Conservation (phyloP, 257 asterid species). For the Gentiana straminea region DNA sequence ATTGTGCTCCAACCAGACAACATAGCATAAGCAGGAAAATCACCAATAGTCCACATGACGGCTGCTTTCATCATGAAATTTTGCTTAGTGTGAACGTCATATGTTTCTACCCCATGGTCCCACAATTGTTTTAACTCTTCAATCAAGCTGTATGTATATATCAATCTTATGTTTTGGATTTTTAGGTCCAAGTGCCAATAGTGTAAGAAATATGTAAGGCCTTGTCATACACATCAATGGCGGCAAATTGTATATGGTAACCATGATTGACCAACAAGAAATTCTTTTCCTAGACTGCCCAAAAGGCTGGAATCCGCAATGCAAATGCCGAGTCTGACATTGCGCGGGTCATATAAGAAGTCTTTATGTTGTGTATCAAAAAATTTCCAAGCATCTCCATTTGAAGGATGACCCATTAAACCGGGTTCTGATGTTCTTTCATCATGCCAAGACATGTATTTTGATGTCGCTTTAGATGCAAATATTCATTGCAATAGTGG, state of each 20-base stretch:
- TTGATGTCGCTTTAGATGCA: background rate
- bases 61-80: slow-evolving; percentile 2
- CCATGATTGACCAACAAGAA: background rate
- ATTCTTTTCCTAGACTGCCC: background rate
- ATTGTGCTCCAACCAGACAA: slow-evolving; percentile 3
- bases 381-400: slow-evolving; percentile 2
- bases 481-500: slow-evolving; percentile 4
- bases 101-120: background rate
- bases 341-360: background rate
- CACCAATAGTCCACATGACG: slow-evolving; percentile 7
- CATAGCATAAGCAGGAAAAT: slow-evolving; percentile 7
- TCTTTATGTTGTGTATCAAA: background rate
- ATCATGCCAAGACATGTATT: slow-evolving; percentile 7
- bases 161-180: background rate
- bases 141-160: slow-evolving; percentile 1
- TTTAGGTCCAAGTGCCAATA: background rate
- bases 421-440: background rate
- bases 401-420: too few relatives aligned
- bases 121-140: background rate
- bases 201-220: background rate
- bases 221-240: too few relatives aligned
- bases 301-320: slow-evolving; percentile 4
- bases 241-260: too few relatives aligned
- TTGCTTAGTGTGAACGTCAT: background rate
- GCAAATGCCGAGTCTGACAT: slow-evolving; percentile 1